Evolutionary conservation across 176 grass and related monocot species (phyloP), one percentile per base, ranked within the genome.

Genomic region (Elaeis guineensis): DNA sequence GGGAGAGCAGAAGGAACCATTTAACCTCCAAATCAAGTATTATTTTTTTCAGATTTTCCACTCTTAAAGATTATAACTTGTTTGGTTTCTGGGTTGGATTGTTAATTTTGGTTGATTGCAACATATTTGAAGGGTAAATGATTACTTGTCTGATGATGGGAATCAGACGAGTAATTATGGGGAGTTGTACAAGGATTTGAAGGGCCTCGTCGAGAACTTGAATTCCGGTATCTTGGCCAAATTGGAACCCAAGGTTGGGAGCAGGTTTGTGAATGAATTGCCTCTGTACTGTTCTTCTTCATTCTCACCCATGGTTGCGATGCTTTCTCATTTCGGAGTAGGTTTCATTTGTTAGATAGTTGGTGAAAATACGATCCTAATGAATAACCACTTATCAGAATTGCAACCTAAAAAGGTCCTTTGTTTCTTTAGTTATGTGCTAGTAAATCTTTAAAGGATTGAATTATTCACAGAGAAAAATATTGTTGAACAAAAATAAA

Each of bases 111-210:
- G 6, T n/a, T 22, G 48, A 17, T 17, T 30, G 20, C n/a, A 22
- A 35, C 53, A 53, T 24, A 2, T 64, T 57, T 87, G 59, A 60
- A 98, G 93, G 16, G 82, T 89, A 23, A 82, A 92, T 54, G 93
- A 98, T 52, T 90, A 80, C 66, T 82, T 98, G 53, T 71, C 71
- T 4, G 59, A 76, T 52, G 67, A 50, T 19, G 77, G 70, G 4
- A 51, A 69, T 58, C 63, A 74, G 58, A 52, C 70, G 4, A 98
- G 86, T 63, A 98, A 92, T 79, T 89, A 81, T 14, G 64, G 66
- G 52, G 74, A 89, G 16, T 78, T 86, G 75, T 98, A 98, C 82
- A 92, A 89, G 75, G 86, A 98, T 74, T 80, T 98, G 32, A 50
- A 84, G 32, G 79, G 61, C 63, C 75, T 98, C n/a, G 71, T 98